A percentile compares a stretch with the other conserved stretches of the same genome.
phyloP scores from a whole-genome alignment of 805 yeast genomes.

The Debaryomyces tyrocola region DNA sequence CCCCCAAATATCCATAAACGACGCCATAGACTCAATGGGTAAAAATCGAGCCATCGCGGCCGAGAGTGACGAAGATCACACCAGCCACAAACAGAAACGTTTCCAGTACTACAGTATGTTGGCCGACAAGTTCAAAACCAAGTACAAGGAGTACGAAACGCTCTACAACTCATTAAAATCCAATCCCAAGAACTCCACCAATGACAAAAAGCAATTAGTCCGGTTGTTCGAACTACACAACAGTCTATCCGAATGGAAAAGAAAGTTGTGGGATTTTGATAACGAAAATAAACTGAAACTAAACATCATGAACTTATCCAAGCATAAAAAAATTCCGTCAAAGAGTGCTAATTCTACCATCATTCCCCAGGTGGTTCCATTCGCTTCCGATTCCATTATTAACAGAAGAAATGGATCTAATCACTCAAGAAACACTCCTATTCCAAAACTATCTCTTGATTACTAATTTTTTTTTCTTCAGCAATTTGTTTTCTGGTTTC shows the following conservation, averaged over 20 bases:
- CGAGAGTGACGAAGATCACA: conserved; percentile 8
- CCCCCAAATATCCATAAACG: conserved; percentile 1
- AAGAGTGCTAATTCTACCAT: not conserved
- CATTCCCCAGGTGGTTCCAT: not conserved
- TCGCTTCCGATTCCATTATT: not conserved
- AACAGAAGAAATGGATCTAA: not conserved
- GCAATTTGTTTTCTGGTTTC: not conserved
- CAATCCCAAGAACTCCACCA: conserved; percentile 4
- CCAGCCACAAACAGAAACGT: conserved; percentile 8
- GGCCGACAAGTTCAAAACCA: conserved; percentile 46
- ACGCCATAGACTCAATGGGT: not conserved
- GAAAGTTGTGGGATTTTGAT: conserved; percentile 50
- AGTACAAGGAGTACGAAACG: conserved; percentile 49
- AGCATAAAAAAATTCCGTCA: conserved; percentile 29
- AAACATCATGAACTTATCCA: conserved; percentile 36
- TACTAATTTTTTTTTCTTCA: conserved; percentile 1
- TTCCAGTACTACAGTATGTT: conserved; percentile 41
- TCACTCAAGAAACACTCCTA: not conserved
- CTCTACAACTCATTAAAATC: conserved; percentile 36
- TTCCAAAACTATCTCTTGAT: conserved; percentile 5
- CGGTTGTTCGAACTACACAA: conserved; percentile 51
- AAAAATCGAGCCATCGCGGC: not conserved
- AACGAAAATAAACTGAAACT: conserved; percentile 30
- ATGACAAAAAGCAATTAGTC: conserved; percentile 26
- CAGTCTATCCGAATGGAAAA: conserved; percentile 54